phyloP scores from a whole-genome alignment of 805 yeast species.

The Ogataea nitratoaversa region DNA sequence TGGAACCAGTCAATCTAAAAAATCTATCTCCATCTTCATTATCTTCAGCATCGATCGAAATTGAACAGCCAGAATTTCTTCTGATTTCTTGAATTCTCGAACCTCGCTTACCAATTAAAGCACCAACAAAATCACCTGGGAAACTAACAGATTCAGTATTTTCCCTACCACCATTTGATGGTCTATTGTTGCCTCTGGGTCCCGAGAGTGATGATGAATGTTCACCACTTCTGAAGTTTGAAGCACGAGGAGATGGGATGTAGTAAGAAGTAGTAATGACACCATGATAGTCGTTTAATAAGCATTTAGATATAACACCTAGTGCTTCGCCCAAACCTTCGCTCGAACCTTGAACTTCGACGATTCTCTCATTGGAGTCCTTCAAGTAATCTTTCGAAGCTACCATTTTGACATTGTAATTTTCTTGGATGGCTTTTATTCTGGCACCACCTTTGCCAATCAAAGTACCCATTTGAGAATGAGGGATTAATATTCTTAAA shows the following conservation, averaged over 20 bases:
- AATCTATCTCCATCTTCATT: slow-evolving; percentile 59
- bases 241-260: slow-evolving; percentile 40
- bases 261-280: slow-evolving; percentile 63
- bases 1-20: slow-evolving; percentile 66
- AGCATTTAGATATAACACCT: slow-evolving; percentile 59
- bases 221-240: slow-evolving; percentile 11
- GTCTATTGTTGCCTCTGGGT: slow-evolving; percentile 6
- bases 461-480: slow-evolving; percentile 82
- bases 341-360: slow-evolving; percentile 81
- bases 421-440: slow-evolving; percentile 73
- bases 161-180: slow-evolving; percentile 22
- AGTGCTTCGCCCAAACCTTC: slow-evolving; percentile 55
- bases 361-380: slow-evolving; percentile 78
- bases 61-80: slow-evolving; percentile 70
- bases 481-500: slow-evolving; percentile 72
- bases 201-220: not conserved
- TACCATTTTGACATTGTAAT: slow-evolving; percentile 69
- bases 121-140: slow-evolving; percentile 83
- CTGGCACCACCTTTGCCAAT: slow-evolving; percentile 81
- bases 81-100: slow-evolving; percentile 83
- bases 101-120: slow-evolving; percentile 83
- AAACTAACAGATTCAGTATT: slow-evolving; percentile 47
- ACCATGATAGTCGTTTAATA: slow-evolving; percentile 69
- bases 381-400: slow-evolving; percentile 83
- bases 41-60: slow-evolving; percentile 68